Evolutionary conservation across 2,329 filamentous ascomycete genomes (phyloP).

Genomic region (Phialemoniopsis sp.): DNA sequence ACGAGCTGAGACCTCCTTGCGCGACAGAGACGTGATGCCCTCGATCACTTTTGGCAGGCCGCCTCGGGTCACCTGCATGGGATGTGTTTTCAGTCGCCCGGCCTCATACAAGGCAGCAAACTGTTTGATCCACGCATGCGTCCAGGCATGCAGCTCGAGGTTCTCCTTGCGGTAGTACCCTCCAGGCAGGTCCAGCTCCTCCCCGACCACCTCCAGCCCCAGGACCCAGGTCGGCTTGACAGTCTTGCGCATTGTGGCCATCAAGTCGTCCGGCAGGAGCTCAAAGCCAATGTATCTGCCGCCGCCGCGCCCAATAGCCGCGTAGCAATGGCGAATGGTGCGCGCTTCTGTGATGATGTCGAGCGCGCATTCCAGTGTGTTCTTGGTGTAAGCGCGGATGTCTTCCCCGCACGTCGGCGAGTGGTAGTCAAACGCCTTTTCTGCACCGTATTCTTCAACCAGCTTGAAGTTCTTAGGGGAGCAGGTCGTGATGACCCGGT

Average conservation of each 20-base stretch:
- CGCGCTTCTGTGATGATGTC: constrained; percentile 28
- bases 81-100: constrained; percentile 3
- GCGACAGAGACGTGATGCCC: constrained; percentile 1
- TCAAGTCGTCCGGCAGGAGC: constrained; percentile 1
- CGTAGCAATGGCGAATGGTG: constrained; percentile 29
- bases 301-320: constrained; percentile 25
- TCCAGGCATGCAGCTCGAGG: constrained; percentile 2
- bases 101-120: constrained; percentile 3
- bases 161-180: constrained; percentile 3
- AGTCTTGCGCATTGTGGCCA: constrained; percentile 1
- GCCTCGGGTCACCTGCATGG: constrained; percentile 1
- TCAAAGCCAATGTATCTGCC: constrained; percentile 15
- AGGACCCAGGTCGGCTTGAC: constrained; percentile 7
- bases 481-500: constrained; percentile 11
- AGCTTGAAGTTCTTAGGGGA: constrained; percentile 25
- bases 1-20: constrained; percentile 3
- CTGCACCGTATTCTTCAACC: constrained; percentile 31
- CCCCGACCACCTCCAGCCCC: constrained; percentile 3
- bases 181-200: constrained; percentile 2
- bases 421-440: constrained; percentile 32
- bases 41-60: constrained; percentile 2
- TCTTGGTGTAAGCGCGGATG: constrained; percentile 29
- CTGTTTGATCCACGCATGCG: constrained; percentile 1
- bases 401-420: constrained; percentile 13
- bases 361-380: constrained; percentile 27